Evolutionary conservation across 176 grass and related monocot species (phyloP).

Genomic region (Chloris gayana): DNA sequence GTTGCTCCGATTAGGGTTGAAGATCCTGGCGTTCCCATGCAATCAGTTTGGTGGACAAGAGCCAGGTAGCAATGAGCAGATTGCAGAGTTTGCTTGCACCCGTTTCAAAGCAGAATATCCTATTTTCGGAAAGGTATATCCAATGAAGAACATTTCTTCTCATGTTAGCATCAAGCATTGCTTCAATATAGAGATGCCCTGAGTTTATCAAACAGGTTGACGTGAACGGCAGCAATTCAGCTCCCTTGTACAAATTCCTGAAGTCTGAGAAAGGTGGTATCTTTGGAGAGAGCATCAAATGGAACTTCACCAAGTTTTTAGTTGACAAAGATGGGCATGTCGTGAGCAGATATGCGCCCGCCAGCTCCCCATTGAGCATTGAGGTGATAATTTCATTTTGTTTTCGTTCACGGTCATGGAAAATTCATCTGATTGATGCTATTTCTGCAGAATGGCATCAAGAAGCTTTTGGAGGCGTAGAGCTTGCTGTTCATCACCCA

Average conservation of each 20-base stretch:
- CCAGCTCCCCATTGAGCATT: slow-evolving; percentile 95
- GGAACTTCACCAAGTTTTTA: slow-evolving; percentile 99
- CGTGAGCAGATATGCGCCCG: slow-evolving; percentile 86
- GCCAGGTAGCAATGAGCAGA: slow-evolving; percentile 88
- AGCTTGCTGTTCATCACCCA: no score
- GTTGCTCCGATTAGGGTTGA: slow-evolving; percentile 59
- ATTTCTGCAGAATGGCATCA: no score
- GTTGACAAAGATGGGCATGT: slow-evolving; percentile 93
- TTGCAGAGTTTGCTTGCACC: slow-evolving; percentile 97
- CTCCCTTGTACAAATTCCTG: slow-evolving; percentile 87
- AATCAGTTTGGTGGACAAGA: slow-evolving; percentile 99
- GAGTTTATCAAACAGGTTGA: slow-evolving; percentile 62
- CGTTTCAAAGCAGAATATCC: slow-evolving; percentile 99
- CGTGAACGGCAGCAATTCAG: slow-evolving; percentile 91
- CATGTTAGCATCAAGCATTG: no score
- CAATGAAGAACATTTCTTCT: no score
- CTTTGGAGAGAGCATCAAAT: slow-evolving; percentile 91
- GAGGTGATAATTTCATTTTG: slow-evolving; percentile 52
- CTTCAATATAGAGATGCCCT: slow-evolving; percentile 2
- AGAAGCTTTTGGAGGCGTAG: no score
- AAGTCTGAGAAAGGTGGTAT: slow-evolving; percentile 95
- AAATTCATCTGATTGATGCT: no score
- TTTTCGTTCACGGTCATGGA: no score
- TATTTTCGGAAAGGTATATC: slow-evolving; percentile 92
- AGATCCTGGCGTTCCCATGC: slow-evolving; percentile 96